Base-by-base conservation (phyloP, 2,329 filamentous ascomycete species). In the Xylariaceae sp. region DNA sequence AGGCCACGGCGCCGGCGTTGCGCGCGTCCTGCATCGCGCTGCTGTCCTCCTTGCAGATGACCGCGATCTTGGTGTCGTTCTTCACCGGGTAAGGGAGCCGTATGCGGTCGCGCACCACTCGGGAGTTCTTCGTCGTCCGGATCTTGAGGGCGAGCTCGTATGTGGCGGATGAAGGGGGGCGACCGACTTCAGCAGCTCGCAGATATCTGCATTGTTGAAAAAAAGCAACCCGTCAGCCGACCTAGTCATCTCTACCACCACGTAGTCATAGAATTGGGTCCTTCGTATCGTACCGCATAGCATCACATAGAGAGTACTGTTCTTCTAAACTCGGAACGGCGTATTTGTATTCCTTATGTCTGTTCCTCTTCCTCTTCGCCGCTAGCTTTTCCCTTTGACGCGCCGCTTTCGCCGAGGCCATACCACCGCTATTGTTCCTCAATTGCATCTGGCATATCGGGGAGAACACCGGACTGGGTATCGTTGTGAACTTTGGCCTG, bases 91-190 rank as follows among this genome's bases (percentile, higher is more conserved):
- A 84, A 0, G 92, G 92, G 13, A 98, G 81, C 29, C 84, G 82
- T 59, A 98, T 74, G 59, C 87, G 85, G 67, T 86, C 94, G 48
- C 89, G 85, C 50, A 98, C 74, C 7, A 92, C 80, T 13, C 89
- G 83, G 1, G 89, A 88, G 63, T 88, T 89, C 62, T 89, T 90
- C 52, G 79, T 73, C 2, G 90, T 88, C 56, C 83, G 83, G 47
- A 98, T 69, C 57, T 84, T 88, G 53, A 98, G 69, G 55, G 86
- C 76, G 35, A 97, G 56, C 62, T 97, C 92, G 69, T 98, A 98
- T 63, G 96, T 97, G 51, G 81, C 71, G 9, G 72, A 70, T 3
- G 74, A 72, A 3, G 86, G 83, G 34, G 82, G 76, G 37, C 78
- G 78, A 57, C 92, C 90, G 53, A 96, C 89, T 75, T 98, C 92